Conservation (phyloP, 495 filamentous ascomycete species). For the Tuber melanosporum region DNA sequence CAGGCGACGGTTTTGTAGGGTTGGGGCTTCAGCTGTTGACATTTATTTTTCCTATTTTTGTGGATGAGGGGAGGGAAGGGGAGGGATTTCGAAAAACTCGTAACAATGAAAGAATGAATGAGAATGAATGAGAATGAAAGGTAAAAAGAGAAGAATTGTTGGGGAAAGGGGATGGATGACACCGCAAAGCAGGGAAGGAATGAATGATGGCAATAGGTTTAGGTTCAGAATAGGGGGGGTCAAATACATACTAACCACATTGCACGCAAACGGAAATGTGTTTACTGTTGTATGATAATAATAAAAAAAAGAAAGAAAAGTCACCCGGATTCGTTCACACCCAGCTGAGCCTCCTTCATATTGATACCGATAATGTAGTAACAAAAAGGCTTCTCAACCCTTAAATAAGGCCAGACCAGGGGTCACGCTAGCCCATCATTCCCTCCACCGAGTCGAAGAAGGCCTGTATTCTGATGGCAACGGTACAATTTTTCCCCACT, state of each 20-base stretch:
- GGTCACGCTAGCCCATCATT: too few species aligned
- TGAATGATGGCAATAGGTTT: background rate
- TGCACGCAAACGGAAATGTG: background rate
- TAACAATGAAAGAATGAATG: background rate
- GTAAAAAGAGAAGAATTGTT: background rate
- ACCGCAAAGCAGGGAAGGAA: background rate
- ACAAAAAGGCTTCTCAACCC: too few species aligned
- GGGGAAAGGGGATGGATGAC: background rate
- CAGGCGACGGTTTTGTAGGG: constrained; percentile 36
- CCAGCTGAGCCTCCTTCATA: too few species aligned
- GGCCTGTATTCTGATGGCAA: too few species aligned
- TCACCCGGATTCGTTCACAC: too few species aligned
- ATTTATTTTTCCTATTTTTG: background rate
- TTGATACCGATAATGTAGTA: too few species aligned
- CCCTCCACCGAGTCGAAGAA: too few species aligned
- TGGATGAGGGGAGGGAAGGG: background rate
- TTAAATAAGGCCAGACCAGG: too few species aligned
- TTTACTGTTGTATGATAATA: background rate
- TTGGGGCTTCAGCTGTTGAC: constrained; percentile 16
- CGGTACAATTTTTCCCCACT: too few species aligned
- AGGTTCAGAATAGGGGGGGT: background rate
- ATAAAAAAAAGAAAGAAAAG: too few species aligned
- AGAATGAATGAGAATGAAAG: background rate
- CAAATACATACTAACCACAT: background rate
- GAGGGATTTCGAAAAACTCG: background rate